Evolutionary conservation across 2,329 filamentous ascomycete species (phyloP), one percentile per base, ranked within the genome.

Genomic region (Fusarium sp.): DNA sequence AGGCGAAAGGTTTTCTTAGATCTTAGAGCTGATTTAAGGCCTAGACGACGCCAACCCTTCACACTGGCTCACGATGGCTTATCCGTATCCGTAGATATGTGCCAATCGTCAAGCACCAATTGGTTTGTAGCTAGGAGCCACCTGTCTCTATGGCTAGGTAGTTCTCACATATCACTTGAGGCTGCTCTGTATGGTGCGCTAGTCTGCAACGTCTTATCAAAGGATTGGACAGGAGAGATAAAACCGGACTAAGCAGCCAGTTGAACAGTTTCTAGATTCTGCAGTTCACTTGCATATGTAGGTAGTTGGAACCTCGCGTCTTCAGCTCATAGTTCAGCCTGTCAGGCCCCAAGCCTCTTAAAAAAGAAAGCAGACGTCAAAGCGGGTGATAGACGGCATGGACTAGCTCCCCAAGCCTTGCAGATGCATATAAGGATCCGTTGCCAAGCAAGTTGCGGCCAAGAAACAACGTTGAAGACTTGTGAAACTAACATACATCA

Each of bases 311-410:
- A 46, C 39, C 49, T 53, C 43, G 27, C 36, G 55, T 52, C 11
- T 56, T 56, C 59, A 65, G 47, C 67, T 70, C 55, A 42, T 23
- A 47, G 42, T 45, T 70, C 63, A 62, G 59, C 64, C 67, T 60
- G 45, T 55, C 47, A 35, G 54, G 40, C 58, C 50, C 31, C 21
- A 52, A 51, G 54, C 40, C 53, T 41, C 31, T 45, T 31, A 25
- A 41, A 49, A 67, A 64, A 61, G 66, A 54, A 70, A 65, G 33
- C 54, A 54, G 23, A 51, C 29, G 66, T 67, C 63, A 58, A 67
- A 66, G 66, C 63, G 66, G 46, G 39, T 63, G 48, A 51, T 56
- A 35, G 37, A 42, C 57, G 39, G 33, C 40, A 55, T 45, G 21
- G 20, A 29, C 27, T 58, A 51, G 45, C 42, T 46, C 39, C 47